Conservation (phyloP, 2,329 filamentous ascomycete genomes). For the Huntiella savannae region DNA sequence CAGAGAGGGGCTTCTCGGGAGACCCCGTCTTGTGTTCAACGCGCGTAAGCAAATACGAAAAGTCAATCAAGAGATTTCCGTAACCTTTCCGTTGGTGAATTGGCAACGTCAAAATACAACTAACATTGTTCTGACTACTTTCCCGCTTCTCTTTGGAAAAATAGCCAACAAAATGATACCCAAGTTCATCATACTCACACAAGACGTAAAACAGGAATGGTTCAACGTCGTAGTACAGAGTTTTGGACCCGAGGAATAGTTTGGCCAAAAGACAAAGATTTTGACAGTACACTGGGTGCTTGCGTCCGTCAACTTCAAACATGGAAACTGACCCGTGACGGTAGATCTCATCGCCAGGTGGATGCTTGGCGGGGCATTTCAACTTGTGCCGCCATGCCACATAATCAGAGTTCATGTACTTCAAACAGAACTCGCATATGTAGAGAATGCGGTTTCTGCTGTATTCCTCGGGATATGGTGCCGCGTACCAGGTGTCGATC, state of each 20-base stretch:
- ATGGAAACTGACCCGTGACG: constrained; percentile 79
- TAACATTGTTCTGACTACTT: constrained; percentile 91
- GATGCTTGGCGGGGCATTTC: constrained; percentile 92
- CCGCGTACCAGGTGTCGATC: constrained; percentile 98
- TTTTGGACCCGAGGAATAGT: constrained; percentile 95
- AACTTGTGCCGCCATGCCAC: constrained; percentile 95
- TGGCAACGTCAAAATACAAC: constrained; percentile 85
- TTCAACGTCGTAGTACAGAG: constrained; percentile 92
- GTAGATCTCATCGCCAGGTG: constrained; percentile 94
- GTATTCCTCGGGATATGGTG: constrained; percentile 95
- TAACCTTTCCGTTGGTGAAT: constrained; percentile 97
- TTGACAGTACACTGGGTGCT: constrained; percentile 96
- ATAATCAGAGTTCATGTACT: constrained; percentile 99
- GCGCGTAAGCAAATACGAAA: constrained; percentile 87
- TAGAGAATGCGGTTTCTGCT: constrained; percentile 92
- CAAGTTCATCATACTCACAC: constrained; percentile 77
- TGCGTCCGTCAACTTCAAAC: constrained; percentile 92
- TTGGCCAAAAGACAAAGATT: constrained; percentile 93
- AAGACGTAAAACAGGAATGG: constrained; percentile 96
- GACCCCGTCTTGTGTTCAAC: constrained; percentile 89
- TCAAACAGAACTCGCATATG: constrained; percentile 97
- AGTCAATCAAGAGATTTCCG: constrained; percentile 90
- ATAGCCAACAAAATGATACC: constrained; percentile 96
- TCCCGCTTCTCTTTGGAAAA: constrained; percentile 97
- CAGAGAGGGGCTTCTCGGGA: constrained; percentile 89